Conservation (phyloP, 352 stramenopile genomes). For the Globisporangium perplexum region DNA sequence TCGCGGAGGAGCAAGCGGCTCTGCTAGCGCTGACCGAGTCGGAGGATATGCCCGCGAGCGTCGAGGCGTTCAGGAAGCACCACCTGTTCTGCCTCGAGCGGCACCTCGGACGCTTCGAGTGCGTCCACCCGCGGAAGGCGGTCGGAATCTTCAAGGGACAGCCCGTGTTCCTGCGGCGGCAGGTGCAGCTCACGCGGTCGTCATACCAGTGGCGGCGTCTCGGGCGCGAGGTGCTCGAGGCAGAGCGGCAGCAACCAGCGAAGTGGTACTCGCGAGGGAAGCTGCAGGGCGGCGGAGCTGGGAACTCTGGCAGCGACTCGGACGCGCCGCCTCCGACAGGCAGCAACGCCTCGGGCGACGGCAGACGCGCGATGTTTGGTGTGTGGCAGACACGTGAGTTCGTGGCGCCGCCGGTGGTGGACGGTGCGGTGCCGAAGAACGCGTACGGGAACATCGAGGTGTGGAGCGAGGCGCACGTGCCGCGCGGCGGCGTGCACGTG, state of each 20-base stretch:
- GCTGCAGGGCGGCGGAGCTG: conserved; percentile 2
- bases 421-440: conserved; percentile 77
- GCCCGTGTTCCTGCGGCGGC: conserved; percentile 58
- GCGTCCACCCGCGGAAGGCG: conserved; percentile 57
- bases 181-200: conserved; percentile 49
- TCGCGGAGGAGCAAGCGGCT: conserved; percentile 36
- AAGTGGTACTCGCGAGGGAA: conserved; percentile 37
- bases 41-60: conserved; percentile 71
- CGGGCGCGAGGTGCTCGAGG: conserved; percentile 49
- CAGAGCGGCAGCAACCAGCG: conserved; percentile 42
- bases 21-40: conserved; percentile 20
- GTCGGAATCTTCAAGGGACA: conserved; percentile 77
- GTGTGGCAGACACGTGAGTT: conserved; percentile 72
- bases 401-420: conserved; percentile 36
- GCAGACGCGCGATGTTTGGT: conserved; percentile 42
- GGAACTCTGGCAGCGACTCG: conserved; percentile 14
- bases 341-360: background rate
- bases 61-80: conserved; percentile 76
- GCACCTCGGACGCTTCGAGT: conserved; percentile 58
- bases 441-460: conserved; percentile 85
- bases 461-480: conserved; percentile 70
- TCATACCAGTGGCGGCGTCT: conserved; percentile 67
- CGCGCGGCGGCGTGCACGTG: conserved; percentile 51
- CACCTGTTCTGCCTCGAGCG: conserved; percentile 74
- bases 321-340: background rate